Evolutionary conservation across 768 basidiomycete genomes (phyloP).

Genomic region (Tricholoma saponaceum): DNA sequence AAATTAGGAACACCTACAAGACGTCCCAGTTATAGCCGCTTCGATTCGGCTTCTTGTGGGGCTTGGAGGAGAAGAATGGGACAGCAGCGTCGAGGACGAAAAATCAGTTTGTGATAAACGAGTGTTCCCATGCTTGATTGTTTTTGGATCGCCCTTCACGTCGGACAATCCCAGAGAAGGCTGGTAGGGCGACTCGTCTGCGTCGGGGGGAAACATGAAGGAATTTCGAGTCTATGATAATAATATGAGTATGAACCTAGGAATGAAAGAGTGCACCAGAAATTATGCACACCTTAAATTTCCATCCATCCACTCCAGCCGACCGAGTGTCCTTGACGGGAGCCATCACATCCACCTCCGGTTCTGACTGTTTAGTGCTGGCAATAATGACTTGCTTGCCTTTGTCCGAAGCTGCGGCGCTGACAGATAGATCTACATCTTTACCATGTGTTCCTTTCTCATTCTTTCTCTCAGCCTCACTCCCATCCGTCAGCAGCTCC

Average conservation of each 20-base stretch:
- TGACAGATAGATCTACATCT: constrained; percentile 19
- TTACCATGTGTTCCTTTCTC: constrained; percentile 19
- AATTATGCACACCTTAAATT: constrained; percentile 59
- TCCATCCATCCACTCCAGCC: constrained; percentile 78
- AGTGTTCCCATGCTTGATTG: constrained; percentile 79
- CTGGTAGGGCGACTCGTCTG: constrained; percentile 70
- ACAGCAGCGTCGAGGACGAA: constrained; percentile 32
- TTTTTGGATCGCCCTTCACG: constrained; percentile 43
- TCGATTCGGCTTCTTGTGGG: constrained; percentile 88
- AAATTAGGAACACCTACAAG: constrained; percentile 54
- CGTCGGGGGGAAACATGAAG: constrained; percentile 93
- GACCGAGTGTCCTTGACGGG: constrained; percentile 68
- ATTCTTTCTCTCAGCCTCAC: constrained; percentile 21
- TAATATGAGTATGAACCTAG: background rate
- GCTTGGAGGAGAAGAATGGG: constrained; percentile 67
- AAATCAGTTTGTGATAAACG: constrained; percentile 73
- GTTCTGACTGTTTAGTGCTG: constrained; percentile 22
- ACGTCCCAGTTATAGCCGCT: constrained; percentile 90
- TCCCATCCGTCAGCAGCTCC: constrained; percentile 46
- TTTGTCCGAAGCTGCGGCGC: constrained; percentile 16
- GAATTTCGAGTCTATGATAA: constrained; percentile 77
- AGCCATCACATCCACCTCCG: constrained; percentile 71
- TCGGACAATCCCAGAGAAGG: constrained; percentile 6
- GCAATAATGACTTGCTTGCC: constrained; percentile 19
- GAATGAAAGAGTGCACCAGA: background rate